phyloP scores from a whole-genome alignment of 75 land plant genomes.

The Cunninghamia lanceolata region DNA sequence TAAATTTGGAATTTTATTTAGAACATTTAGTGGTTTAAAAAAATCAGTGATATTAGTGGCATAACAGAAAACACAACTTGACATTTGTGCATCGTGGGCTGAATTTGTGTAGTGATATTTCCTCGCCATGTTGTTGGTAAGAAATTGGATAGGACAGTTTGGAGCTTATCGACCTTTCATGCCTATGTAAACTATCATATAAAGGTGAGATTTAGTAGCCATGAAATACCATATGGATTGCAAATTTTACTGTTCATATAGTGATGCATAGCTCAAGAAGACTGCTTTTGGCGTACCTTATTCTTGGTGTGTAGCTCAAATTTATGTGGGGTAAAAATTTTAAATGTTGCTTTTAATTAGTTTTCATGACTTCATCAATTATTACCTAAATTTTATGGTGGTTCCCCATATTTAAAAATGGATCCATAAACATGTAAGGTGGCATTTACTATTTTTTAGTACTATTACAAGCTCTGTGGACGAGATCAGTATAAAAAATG shows the following conservation, averaged over 20 bases:
- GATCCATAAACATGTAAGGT: background rate
- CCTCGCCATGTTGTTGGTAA: slow-evolving; percentile 94
- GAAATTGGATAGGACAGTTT: slow-evolving; percentile 83
- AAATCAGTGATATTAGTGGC: background rate
- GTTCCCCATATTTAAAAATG: background rate
- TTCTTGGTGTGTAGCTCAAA: background rate
- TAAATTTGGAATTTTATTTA: background rate
- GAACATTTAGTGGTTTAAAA: background rate
- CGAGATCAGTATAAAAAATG: background rate
- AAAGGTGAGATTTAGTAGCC: slow-evolving; percentile 48
- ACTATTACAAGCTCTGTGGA: background rate
- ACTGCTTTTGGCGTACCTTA: background rate
- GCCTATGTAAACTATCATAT: slow-evolving; percentile 99
- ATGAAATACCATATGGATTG: background rate
- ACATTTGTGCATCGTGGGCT: slow-evolving; percentile 5
- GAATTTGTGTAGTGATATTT: slow-evolving; percentile 59
- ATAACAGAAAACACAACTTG: background rate
- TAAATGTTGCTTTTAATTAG: background rate
- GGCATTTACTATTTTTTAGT: background rate
- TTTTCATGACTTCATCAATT: background rate
- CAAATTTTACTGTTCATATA: background rate
- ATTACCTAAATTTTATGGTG: background rate
- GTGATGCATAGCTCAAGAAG: background rate
- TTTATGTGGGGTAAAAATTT: background rate
- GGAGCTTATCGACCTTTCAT: slow-evolving; percentile 92